Evolutionary conservation across 768 basidiomycete species (phyloP).

Genomic region (Pleurotus salmoneostramineus): DNA sequence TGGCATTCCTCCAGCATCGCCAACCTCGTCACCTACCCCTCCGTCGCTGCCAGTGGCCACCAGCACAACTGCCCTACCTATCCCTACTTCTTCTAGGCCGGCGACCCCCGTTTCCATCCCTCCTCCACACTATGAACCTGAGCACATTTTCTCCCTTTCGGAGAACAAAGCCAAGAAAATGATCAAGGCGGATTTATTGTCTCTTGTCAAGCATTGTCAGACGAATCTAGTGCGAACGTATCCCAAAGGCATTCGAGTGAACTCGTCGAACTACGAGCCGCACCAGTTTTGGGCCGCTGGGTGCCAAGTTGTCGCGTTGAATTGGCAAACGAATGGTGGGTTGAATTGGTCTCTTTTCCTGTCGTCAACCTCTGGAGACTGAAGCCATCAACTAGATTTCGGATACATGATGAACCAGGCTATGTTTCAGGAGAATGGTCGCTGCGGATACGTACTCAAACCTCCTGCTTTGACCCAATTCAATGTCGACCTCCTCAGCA

Average conservation of each 20-base stretch:
- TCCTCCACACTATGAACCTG: conserved; percentile 78
- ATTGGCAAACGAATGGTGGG: conserved; percentile 96
- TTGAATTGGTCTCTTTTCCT: conserved; percentile 7
- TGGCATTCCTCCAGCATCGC: conserved; percentile 42
- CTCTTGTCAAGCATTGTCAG: conserved; percentile 83
- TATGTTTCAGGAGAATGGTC: conserved; percentile 92
- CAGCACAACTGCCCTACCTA: neutral
- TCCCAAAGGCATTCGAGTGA: conserved; percentile 78
- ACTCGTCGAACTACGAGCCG: conserved; percentile 85
- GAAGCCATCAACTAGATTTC: conserved; percentile 48
- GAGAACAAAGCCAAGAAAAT: conserved; percentile 79
- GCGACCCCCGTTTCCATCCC: conserved; percentile 27
- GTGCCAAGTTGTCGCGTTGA: conserved; percentile 87
- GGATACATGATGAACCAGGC: conserved; percentile 92
- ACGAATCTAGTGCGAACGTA: conserved; percentile 84
- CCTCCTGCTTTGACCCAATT: conserved; percentile 69
- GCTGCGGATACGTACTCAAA: conserved; percentile 87
- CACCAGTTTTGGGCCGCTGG: conserved; percentile 89
- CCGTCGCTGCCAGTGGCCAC: neutral
- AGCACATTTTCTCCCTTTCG: conserved; percentile 91
- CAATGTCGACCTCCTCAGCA: conserved; percentile 53
- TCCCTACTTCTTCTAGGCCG: neutral
- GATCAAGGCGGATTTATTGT: conserved; percentile 55
- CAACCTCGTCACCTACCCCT: neutral
- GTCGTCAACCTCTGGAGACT: neutral